Evolutionary conservation across 768 basidiomycete genomes (phyloP), one percentile per base, ranked within the genome.

Genomic region (Mycena galericulata): DNA sequence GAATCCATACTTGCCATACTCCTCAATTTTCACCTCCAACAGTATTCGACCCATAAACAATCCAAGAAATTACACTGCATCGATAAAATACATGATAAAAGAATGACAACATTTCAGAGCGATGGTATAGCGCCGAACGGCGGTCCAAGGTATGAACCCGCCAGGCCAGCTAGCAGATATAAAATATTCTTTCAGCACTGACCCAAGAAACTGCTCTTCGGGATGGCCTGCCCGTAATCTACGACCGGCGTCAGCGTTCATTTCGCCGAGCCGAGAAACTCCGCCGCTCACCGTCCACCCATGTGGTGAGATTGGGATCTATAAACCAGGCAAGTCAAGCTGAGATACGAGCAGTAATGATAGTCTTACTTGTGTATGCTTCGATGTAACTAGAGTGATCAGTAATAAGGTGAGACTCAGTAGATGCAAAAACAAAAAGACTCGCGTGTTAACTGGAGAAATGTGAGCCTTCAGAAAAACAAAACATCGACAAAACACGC

Each of bases 161-260:
- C 17, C n/a, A 32, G 32, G 14, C 40, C n/a, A 38, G 20, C 43
- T 18, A 58, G 43, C 57, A 18, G 57, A 41, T n/a, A 36, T 11
- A 20, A 5, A 36, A 24, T 38, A 24, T 27, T 26, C 60, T 6
- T 30, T 58, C 40, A 60, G 22, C 65, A 67, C 32, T 88, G 88
- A n/a, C 88, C 88, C 79, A 91, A 90, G 79, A 89, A 92, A 64
- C 91, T 87, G 78, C 91, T 90, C 80, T 92, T 92, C 87, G 81
- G 85, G 24, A 81, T 77, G 14, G 80, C 76, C 62, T 88, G 71
- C 77, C 86, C 73, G 57, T 76, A 84, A 43, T 74, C 73, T 66
- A 30, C 2, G 34, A 8, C 17, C n/a, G 8, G 17, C 84, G 61
- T 86, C 82, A 62, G 81, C 84, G 71, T 12, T 18, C 12, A 17